phyloP scores from a whole-genome alignment of 2,329 filamentous ascomycete species.

The Hypoxylon sp. region DNA sequence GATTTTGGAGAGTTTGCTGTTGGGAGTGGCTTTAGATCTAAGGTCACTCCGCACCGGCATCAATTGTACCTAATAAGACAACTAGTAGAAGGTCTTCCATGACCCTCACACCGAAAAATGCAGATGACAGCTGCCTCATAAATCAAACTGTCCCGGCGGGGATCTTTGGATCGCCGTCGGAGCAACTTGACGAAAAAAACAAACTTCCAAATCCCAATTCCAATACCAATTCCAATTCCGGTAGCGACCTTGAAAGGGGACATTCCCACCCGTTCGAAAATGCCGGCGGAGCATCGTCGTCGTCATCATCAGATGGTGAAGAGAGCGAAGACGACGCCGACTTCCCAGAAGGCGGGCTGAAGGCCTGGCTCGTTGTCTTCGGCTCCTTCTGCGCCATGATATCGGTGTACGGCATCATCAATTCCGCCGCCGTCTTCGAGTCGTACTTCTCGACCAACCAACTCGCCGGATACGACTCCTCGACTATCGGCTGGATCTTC shows the following conservation, averaged over 20 bases:
- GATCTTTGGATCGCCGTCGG: conserved; percentile 39
- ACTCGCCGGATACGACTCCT: conserved; percentile 75
- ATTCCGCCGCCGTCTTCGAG: conserved; percentile 82
- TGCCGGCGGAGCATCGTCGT: conserved; percentile 5
- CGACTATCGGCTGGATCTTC: conserved; percentile 88
- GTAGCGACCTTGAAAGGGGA: conserved; percentile 17
- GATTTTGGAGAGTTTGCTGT: not conserved
- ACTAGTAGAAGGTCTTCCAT: conserved; percentile 32
- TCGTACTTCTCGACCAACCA: conserved; percentile 82
- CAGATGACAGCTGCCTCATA: conserved; percentile 53
- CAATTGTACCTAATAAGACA: conserved; percentile 17
- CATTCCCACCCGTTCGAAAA: conserved; percentile 28
- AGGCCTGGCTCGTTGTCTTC: conserved; percentile 83
- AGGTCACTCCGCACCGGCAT: conserved; percentile 11
- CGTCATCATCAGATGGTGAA: conserved; percentile 11
- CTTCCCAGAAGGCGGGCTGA: conserved; percentile 81
- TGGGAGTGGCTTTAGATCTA: conserved; percentile 8
- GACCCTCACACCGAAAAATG: conserved; percentile 46
- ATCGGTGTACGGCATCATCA: conserved; percentile 80
- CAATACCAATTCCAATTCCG: conserved; percentile 11
- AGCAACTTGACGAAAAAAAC: conserved; percentile 43
- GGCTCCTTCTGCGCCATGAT: conserved; percentile 81
- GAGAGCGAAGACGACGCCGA: conserved; percentile 39
- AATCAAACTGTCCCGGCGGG: conserved; percentile 52
- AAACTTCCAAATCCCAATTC: conserved; percentile 27